Conservation (phyloP, 192 early-diverging fungal genomes). For the Backusella australiensis region DNA sequence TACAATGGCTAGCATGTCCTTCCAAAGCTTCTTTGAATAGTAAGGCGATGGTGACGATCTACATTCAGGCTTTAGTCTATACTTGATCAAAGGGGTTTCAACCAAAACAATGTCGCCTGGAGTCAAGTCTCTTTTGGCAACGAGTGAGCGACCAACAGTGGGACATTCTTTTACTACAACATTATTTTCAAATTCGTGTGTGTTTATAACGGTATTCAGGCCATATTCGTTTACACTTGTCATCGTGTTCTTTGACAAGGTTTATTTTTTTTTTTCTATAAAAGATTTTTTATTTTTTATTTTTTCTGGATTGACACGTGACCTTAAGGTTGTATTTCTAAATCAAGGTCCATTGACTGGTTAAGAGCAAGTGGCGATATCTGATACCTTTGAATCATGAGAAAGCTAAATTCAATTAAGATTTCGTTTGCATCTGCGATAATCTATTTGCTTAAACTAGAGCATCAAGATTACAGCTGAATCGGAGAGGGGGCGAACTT, state of each 20-base stretch:
- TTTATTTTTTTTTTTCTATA: neutral
- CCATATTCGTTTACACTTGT: slow-evolving; percentile 17
- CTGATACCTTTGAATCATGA: neutral
- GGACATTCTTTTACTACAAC: slow-evolving; percentile 17
- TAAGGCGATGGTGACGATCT: slow-evolving; percentile 31
- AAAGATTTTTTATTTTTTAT: neutral
- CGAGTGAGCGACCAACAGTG: slow-evolving; percentile 24
- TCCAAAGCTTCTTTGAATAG: slow-evolving; percentile 33
- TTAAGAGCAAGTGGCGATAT: no score
- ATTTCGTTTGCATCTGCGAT: neutral
- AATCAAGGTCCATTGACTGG: neutral
- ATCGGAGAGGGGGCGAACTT: neutral
- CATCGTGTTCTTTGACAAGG: neutral
- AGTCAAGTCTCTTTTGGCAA: slow-evolving; percentile 17
- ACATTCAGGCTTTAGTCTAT: slow-evolving; percentile 25
- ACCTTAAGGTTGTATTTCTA: neutral
- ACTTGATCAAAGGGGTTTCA: slow-evolving; percentile 30
- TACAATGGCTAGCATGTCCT: slow-evolving; percentile 14
- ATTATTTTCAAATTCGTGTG: slow-evolving; percentile 13
- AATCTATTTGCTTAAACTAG: neutral
- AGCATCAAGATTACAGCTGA: neutral
- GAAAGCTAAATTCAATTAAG: neutral
- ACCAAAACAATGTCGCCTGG: slow-evolving; percentile 29
- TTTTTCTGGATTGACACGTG: neutral
- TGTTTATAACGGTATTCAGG: slow-evolving; percentile 28